Conservation (phyloP, 2,329 filamentous ascomycete species). For the Venturia oleaginea region DNA sequence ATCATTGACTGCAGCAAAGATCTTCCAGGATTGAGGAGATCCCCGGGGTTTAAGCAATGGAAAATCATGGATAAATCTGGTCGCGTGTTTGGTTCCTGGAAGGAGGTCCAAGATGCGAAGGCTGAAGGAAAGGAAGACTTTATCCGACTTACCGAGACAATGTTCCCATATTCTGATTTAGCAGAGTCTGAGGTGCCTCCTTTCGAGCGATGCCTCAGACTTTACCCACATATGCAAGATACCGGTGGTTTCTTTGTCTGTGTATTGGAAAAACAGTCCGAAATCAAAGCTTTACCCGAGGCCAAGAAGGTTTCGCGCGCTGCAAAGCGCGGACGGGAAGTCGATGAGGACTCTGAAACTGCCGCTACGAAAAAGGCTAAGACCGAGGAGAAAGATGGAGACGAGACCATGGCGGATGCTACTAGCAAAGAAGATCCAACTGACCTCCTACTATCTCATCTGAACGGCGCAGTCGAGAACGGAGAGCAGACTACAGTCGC, state of each 20-base stretch:
- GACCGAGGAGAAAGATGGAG: not conserved
- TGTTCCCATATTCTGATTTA: conserved; percentile 63
- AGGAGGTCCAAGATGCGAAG: conserved; percentile 65
- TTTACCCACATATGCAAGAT: conserved; percentile 92
- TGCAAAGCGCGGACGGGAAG: not conserved
- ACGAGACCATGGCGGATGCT: conserved; percentile 5
- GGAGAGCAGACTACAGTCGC: not conserved
- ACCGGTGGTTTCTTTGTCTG: conserved; percentile 98
- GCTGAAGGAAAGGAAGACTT: conserved; percentile 53
- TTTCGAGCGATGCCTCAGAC: conserved; percentile 81
- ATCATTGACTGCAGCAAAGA: conserved; percentile 75
- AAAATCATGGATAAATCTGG: conserved; percentile 82
- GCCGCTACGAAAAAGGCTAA: not conserved
- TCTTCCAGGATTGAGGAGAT: conserved; percentile 67
- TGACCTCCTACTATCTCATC: not conserved
- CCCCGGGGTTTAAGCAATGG: conserved; percentile 71
- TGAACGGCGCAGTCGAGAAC: conserved; percentile 1
- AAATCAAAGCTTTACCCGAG: conserved; percentile 73
- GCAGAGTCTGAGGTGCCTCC: conserved; percentile 54
- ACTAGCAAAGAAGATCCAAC: not conserved
- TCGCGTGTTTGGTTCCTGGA: conserved; percentile 70
- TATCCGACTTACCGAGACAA: conserved; percentile 63
- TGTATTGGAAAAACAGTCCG: conserved; percentile 81
- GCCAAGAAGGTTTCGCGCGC: conserved; percentile 29
- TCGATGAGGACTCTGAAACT: not conserved